Evolutionary conservation across 768 basidiomycete genomes (phyloP), one percentile per base, ranked within the genome.

Genomic region (Suillus tomentosus): DNA sequence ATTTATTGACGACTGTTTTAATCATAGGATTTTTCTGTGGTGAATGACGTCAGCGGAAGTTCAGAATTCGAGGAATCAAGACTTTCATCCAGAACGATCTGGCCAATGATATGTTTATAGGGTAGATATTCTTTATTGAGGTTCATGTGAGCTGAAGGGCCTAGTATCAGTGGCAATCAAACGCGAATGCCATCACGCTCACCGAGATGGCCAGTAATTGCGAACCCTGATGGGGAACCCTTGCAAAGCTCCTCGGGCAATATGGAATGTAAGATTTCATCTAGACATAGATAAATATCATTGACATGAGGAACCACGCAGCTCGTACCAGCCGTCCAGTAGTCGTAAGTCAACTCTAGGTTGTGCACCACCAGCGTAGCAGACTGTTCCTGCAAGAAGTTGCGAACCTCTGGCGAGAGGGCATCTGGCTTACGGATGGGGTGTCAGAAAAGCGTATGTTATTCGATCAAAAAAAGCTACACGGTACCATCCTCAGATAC

Each of bases 1-100:
- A 79, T 76, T 99, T 99, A 80, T 99, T 98, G 47, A 99, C 95
- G 3, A 99, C 95, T 0, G 96, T 99, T 69, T 83, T 84, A 47
- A 96, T 80, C 27, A 78, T 78, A 24, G 84, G 83, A 73, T 95
- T 95, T 92, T 99, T 99, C 95, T 97, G 67, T 10, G 50, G 3
- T 15, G 37, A 42, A 39, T 58, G 6, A 11, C 39, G 51, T 76
- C 36, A 70, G 59, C 48, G 43, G 53, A 62, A 37, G 42, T 43
- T 61, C 43, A 17, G 9, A 40, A 1, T 2, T 13, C 36, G 64
- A 63, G 14, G 14, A 8, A 9, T 6, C 14, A 17, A 66, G 31
- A 77, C 92, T 68, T 69, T 94, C 96, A 76, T 98, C 95, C 47
- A 99, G 80, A 48, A 98, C 86, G 42, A 99, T 84, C 76, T 96